Base-by-base conservation (phyloP, 768 basidiomycete species). In the Leccinellum luteum region DNA sequence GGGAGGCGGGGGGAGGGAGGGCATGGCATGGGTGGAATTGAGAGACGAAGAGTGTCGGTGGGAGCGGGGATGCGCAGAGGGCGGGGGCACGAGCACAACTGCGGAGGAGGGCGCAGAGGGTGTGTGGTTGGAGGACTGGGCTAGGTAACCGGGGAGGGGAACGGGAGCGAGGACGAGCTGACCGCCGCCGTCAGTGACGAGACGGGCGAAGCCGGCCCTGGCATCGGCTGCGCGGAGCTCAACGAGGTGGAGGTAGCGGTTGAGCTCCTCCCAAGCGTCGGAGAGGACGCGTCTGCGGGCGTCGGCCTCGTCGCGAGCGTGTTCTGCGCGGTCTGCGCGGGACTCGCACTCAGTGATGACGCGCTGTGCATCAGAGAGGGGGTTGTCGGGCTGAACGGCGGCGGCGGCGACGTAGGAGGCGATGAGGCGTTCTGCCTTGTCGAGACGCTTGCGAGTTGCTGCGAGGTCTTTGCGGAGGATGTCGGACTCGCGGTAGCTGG, bases 251-350 rank as follows among this genome's bases (percentile, higher is more conserved):
- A 87, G 74, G 62, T 80, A 80, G 34, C 75, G 74, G 25, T 79
- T 78, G 60, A 85, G 74, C 56, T 81, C 77, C 1, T 64, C 49
- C 84, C 85, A 87, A 25, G 74, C 72, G 19, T 84, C 80, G 23
- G 75, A 68, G 35, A 84, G 56, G 55, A 75, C 69, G 52, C 73
- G 73, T 57, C 77, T 64, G 13, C 81, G 75, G 0, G 79, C 76
- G 31, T 83, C 79, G 0, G 80, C 78, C 12, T 86, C 85, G 64
- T 86, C 85, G 51, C 81, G 75, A 4, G 77, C 79, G 28, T 69
- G 66, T 66, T 86, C 84, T 3, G 82, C 82, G 52, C 74, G 73
- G 34, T 75, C 71, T 2, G 78, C 74, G 52, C 83, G 82, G 28
- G 77, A 73, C 59, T 86, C 84, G 58, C 75, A 78, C 0, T 81